These are phyloP conservation scores for Arctium minus DNA, from an alignment of 129 eudicot genomes.

Conservation along the genomic window DNA sequence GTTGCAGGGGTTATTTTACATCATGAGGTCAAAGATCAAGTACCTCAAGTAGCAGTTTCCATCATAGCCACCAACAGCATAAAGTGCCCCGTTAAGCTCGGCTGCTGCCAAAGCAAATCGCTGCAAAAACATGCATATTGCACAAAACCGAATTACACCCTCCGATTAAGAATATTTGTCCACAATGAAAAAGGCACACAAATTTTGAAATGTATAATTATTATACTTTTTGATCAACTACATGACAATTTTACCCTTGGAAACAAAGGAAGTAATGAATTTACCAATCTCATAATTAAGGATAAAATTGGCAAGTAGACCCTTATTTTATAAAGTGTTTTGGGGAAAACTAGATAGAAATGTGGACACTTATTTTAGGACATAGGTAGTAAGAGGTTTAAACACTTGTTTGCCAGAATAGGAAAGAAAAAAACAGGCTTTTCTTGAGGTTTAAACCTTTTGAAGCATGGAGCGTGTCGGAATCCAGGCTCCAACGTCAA, in stretches of 20 bases:
- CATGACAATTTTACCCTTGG: background rate
- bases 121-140: slow-evolving; percentile 36
- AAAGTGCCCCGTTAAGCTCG: slow-evolving; percentile 69
- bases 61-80: slow-evolving; percentile 89
- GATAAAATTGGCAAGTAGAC: background rate
- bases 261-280: background rate
- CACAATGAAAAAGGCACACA: background rate
- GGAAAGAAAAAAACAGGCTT: background rate
- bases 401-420: too few species aligned
- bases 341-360: too few species aligned
- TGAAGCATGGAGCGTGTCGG: slow-evolving; percentile 66
- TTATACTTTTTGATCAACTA: background rate
- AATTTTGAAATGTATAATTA: background rate
- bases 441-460: slow-evolving; percentile 39
- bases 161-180: background rate
- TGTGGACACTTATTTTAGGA: too few species aligned
- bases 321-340: background rate
- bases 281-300: background rate
- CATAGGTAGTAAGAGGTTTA: too few species aligned
- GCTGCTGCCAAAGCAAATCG: slow-evolving; percentile 73
- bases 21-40: background rate
- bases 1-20: background rate
- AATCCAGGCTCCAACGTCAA: slow-evolving; percentile 68
- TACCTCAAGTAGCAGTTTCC: slow-evolving; percentile 65
- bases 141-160: background rate